phyloP scores from a whole-genome alignment of 768 basidiomycete species.

The Rhodocollybia butyracea region DNA sequence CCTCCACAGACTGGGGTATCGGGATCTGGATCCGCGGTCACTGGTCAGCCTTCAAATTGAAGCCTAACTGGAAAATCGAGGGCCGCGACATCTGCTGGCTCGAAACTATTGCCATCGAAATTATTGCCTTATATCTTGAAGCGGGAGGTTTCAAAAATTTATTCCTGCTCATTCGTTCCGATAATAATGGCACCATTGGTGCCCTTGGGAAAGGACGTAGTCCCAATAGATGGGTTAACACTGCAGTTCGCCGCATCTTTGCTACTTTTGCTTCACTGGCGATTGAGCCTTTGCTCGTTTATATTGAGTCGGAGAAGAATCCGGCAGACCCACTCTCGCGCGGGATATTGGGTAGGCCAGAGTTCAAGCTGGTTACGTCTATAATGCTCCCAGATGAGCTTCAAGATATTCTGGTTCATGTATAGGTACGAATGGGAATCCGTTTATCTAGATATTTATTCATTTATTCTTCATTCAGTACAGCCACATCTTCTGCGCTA shows the following conservation, averaged over 20 bases:
- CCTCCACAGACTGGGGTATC: conserved; percentile 37
- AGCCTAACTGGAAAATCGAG: conserved; percentile 11
- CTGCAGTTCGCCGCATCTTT: conserved; percentile 10
- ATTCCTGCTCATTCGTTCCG: conserved; percentile 25
- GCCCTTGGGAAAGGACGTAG: conserved; percentile 18
- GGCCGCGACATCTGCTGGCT: conserved; percentile 22
- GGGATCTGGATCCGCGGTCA: conserved; percentile 23
- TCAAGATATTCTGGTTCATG: not conserved
- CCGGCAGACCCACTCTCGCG: conserved; percentile 19
- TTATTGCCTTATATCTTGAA: conserved; percentile 7
- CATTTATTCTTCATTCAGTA: too few relatives aligned
- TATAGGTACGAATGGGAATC: not conserved
- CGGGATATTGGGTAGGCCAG: conserved; percentile 1
- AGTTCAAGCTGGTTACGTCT: not conserved
- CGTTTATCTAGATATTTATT: not conserved
- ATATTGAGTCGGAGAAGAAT: conserved; percentile 15
- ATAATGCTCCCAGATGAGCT: conserved; percentile 6
- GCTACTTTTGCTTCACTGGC: conserved; percentile 1
- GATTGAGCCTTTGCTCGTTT: conserved; percentile 8
- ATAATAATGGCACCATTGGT: conserved; percentile 34
- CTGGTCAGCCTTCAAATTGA: conserved; percentile 28
- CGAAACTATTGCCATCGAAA: conserved; percentile 19
- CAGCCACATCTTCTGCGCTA: too few relatives aligned
- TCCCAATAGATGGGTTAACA: conserved; percentile 15
- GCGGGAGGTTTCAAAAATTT: conserved; percentile 10